These are phyloP conservation scores for Paraphoma chrysanthemicola DNA, from an alignment of 2,329 filamentous ascomycete genomes.

Conservation along the genomic window DNA sequence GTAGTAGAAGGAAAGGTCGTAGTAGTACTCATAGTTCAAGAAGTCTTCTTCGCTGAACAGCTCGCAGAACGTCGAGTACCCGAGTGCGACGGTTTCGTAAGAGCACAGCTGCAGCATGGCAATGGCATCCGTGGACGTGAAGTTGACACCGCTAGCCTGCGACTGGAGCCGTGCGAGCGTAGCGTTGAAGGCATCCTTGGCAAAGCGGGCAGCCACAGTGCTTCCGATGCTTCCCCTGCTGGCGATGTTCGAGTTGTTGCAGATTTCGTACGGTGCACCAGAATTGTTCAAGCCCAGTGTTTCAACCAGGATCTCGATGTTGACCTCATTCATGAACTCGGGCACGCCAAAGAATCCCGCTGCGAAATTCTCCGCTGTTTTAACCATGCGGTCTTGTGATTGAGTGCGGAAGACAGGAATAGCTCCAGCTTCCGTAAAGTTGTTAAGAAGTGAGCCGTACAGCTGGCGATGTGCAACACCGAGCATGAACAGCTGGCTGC, in stretches of 20 bases:
- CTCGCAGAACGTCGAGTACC: conserved; percentile 52
- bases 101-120: conserved; percentile 51
- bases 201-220: conserved; percentile 29
- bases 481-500: conserved; percentile 50
- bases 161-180: conserved; percentile 38
- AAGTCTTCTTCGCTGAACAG: conserved; percentile 54
- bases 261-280: conserved; percentile 38
- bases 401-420: conserved; percentile 49
- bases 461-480: conserved; percentile 52
- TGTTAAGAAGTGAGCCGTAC: conserved; percentile 53
- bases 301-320: conserved; percentile 40
- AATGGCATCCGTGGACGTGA: conserved; percentile 45
- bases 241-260: conserved; percentile 37
- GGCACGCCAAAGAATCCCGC: conserved; percentile 43
- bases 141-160: conserved; percentile 31
- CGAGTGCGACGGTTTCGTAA: conserved; percentile 47
- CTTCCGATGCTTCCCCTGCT: conserved; percentile 35
- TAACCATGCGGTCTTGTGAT: conserved; percentile 42
- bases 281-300: conserved; percentile 33
- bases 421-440: conserved; percentile 48
- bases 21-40: conserved; percentile 54
- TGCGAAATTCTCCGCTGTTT: conserved; percentile 41
- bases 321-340: conserved; percentile 37
- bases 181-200: conserved; percentile 34
- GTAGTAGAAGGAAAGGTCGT: conserved; percentile 50